These are phyloP conservation scores for Hippophae tibetana DNA, from an alignment of 306 rosid species.

Conservation along the genomic window DNA sequence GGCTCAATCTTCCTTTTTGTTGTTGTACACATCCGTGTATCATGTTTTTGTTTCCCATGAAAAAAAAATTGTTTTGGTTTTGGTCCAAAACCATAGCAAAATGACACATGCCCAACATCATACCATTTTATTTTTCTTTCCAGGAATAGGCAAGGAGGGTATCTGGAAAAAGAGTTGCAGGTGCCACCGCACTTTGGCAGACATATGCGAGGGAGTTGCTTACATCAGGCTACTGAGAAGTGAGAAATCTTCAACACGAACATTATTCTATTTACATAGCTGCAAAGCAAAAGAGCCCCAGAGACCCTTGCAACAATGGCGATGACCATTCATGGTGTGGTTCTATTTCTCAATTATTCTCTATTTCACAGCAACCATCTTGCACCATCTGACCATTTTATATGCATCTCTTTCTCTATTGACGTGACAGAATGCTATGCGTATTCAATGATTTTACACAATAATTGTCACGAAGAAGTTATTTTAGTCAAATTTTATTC, in stretches of 20 bases:
- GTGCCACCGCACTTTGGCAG: too few relatives aligned
- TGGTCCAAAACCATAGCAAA: too few relatives aligned
- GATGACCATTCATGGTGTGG: constrained; percentile 41
- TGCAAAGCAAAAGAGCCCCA: constrained; percentile 2
- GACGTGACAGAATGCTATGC: not conserved
- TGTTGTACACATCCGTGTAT: too few relatives aligned
- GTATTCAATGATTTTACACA: not conserved
- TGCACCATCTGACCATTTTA: not conserved
- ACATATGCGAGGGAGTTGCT: too few relatives aligned
- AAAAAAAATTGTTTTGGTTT: too few relatives aligned
- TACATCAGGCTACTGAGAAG: too few relatives aligned
- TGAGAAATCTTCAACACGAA: not conserved
- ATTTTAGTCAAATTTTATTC: not conserved
- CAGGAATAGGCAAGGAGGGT: too few relatives aligned
- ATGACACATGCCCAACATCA: too few relatives aligned
- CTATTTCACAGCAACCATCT: not conserved
- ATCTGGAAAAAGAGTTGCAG: too few relatives aligned
- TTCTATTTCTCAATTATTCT: not conserved
- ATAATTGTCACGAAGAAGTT: not conserved
- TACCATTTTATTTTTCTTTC: too few relatives aligned
- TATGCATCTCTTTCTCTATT: not conserved
- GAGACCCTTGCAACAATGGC: constrained; percentile 24
- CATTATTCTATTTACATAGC: not conserved
- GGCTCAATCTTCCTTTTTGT: too few relatives aligned
- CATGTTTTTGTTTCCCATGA: too few relatives aligned